A percentile compares a stretch with the other conserved stretches of the same genome.
These are phyloP conservation scores for Cyclanthera cordifolia DNA, from an alignment of 306 rosid genomes.

Conservation along the genomic window DNA sequence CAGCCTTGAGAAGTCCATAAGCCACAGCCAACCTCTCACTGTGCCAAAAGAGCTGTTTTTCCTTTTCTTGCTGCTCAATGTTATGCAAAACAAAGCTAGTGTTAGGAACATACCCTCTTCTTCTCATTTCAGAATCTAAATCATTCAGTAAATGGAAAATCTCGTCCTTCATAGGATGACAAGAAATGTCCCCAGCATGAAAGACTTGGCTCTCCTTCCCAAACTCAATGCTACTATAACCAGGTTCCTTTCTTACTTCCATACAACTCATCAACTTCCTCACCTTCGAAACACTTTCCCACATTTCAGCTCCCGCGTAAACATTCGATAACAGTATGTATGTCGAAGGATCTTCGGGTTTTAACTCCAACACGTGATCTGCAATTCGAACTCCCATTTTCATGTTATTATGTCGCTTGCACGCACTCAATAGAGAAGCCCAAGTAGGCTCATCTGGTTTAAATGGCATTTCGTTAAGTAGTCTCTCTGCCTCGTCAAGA, in stretches of 20 bases:
- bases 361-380: conserved; percentile 34
- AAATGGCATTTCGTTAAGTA: conserved; percentile 47
- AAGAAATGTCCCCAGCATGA: conserved; percentile 72
- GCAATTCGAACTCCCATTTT: conserved; percentile 59
- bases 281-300: conserved; percentile 65
- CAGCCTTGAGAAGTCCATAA: conserved; percentile 64
- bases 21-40: conserved; percentile 81
- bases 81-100: conserved; percentile 66
- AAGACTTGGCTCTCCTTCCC: conserved; percentile 66
- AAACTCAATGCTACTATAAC: conserved; percentile 60
- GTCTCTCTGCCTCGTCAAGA: conserved; percentile 68
- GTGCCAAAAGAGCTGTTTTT: conserved; percentile 74
- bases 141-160: conserved; percentile 42
- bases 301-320: conserved; percentile 54
- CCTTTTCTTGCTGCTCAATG: conserved; percentile 78
- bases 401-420: conserved; percentile 50
- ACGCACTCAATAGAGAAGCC: conserved; percentile 79
- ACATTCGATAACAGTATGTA: conserved; percentile 59
- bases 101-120: conserved; percentile 75
- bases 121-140: conserved; percentile 60
- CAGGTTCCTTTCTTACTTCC: conserved; percentile 72
- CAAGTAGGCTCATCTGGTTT: conserved; percentile 81
- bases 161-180: conserved; percentile 55
- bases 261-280: conserved; percentile 45
- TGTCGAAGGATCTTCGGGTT: conserved; percentile 57